Conservation (phyloP, 495 filamentous ascomycete species). For the Antarctomyces pellizariae region DNA sequence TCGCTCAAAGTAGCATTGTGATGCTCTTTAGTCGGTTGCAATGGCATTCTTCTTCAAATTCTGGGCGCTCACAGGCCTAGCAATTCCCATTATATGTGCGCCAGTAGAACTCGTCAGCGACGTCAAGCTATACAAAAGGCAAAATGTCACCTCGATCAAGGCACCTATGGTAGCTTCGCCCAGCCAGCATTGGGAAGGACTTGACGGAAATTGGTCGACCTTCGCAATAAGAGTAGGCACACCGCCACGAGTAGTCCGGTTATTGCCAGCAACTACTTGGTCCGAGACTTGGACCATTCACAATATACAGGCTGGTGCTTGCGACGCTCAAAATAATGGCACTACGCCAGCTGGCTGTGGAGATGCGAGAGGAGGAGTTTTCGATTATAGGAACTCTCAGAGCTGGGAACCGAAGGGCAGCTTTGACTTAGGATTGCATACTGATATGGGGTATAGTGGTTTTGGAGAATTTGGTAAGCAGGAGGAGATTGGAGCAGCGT, state of each 20-base stretch:
- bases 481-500: constrained; percentile 9
- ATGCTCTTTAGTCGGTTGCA: too few species aligned
- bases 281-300: constrained; percentile 16
- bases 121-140: too few species aligned
- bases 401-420: constrained; percentile 19
- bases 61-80: too few species aligned
- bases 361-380: constrained; percentile 21
- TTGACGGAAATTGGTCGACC: constrained; percentile 18
- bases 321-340: constrained; percentile 12
- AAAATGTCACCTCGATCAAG: too few species aligned
- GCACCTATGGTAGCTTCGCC: constrained; percentile 5
- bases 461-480: constrained; percentile 7
- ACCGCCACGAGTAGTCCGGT: constrained; percentile 15
- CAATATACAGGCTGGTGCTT: constrained; percentile 14
- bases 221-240: constrained; percentile 17
- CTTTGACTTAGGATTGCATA: constrained; percentile 8
- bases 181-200: constrained; percentile 16
- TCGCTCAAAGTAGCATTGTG: too few species aligned
- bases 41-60: too few species aligned
- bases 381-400: constrained; percentile 20
- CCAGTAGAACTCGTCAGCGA: too few species aligned
- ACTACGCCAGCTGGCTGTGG: constrained; percentile 16
- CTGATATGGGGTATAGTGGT: constrained; percentile 3
- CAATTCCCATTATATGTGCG: too few species aligned
- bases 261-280: constrained; percentile 16